Evolutionary conservation across 2,329 filamentous ascomycete genomes (phyloP).

Genomic region (Harringtonia lauricola): DNA sequence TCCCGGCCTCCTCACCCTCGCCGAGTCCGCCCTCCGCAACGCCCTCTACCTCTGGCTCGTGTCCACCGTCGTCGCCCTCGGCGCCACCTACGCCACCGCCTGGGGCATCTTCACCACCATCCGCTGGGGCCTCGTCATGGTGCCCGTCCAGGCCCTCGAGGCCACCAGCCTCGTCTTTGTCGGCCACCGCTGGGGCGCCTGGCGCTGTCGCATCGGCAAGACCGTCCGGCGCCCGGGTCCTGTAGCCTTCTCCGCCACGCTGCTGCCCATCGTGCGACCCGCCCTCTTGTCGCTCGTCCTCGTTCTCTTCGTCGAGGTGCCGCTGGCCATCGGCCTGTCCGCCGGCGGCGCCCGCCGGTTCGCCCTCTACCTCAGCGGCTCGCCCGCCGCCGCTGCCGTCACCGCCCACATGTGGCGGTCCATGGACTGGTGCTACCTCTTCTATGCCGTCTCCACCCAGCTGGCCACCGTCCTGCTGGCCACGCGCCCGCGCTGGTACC

Average conservation of each 20-base stretch:
- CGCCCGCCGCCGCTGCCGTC: constrained; percentile 44
- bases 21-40: constrained; percentile 57
- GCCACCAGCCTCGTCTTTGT: constrained; percentile 54
- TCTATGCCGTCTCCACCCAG: constrained; percentile 56
- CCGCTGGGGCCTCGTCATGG: constrained; percentile 64
- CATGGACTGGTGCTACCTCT: constrained; percentile 57
- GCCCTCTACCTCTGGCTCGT: constrained; percentile 62
- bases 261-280: constrained; percentile 31
- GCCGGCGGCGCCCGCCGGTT: constrained; percentile 47
- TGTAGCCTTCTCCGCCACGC: not conserved
- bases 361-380: constrained; percentile 49
- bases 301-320: constrained; percentile 47
- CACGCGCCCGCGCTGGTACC: constrained; percentile 54
- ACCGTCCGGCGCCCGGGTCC: constrained; percentile 10
- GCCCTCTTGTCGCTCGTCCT: constrained; percentile 41
- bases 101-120: constrained; percentile 69
- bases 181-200: constrained; percentile 53
- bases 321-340: constrained; percentile 51
- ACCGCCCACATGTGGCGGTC: constrained; percentile 54
- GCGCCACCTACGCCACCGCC: constrained; percentile 55
- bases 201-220: constrained; percentile 21
- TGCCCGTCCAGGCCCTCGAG: constrained; percentile 57
- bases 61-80: constrained; percentile 50
- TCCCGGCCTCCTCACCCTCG: constrained; percentile 48
- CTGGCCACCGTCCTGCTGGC: constrained; percentile 54